Percentiles rank a stretch among this genome's conserved stretches.
Conservation (phyloP, 1,139 yeast species). For the Waltiozyma sp. region DNA sequence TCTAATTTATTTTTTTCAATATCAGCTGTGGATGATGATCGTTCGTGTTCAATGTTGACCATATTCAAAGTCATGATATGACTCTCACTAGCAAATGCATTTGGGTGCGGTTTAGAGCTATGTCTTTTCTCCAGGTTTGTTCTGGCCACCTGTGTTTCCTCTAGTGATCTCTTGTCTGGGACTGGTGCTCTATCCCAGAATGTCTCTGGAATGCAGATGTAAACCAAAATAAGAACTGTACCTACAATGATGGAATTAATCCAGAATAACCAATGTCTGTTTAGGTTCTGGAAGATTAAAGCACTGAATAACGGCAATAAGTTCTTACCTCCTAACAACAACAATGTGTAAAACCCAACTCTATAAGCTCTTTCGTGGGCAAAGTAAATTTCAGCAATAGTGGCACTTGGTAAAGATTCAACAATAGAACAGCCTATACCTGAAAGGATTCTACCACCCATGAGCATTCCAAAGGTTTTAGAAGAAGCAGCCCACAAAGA, state of each 20-base stretch:
- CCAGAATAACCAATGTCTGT: constrained; percentile 57
- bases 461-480: constrained; percentile 34
- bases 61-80: constrained; percentile 1
- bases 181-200: constrained; percentile 52
- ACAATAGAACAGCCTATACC: constrained; percentile 55
- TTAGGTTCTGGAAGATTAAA: constrained; percentile 36
- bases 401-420: constrained; percentile 50
- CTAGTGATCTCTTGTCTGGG: constrained; percentile 35
- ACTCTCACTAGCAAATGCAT: constrained; percentile 1
- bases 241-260: constrained; percentile 45
- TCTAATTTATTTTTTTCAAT: background rate
- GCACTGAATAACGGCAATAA: constrained; percentile 47
- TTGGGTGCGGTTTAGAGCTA: background rate
- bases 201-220: constrained; percentile 53
- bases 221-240: constrained; percentile 32
- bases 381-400: constrained; percentile 53
- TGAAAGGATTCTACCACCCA: constrained; percentile 47
- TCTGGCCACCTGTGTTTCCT: constrained; percentile 40
- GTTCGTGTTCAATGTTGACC: background rate
- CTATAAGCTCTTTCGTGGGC: constrained; percentile 59
- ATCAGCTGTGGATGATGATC: background rate
- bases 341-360: constrained; percentile 49
- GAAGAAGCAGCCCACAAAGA: constrained; percentile 46
- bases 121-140: constrained; percentile 18
- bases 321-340: constrained; percentile 53